Evolutionary conservation across 2,329 filamentous ascomycete genomes (phyloP), one percentile per base, ranked within the genome.

Genomic region (Neopestalotiopsis sp.): DNA sequence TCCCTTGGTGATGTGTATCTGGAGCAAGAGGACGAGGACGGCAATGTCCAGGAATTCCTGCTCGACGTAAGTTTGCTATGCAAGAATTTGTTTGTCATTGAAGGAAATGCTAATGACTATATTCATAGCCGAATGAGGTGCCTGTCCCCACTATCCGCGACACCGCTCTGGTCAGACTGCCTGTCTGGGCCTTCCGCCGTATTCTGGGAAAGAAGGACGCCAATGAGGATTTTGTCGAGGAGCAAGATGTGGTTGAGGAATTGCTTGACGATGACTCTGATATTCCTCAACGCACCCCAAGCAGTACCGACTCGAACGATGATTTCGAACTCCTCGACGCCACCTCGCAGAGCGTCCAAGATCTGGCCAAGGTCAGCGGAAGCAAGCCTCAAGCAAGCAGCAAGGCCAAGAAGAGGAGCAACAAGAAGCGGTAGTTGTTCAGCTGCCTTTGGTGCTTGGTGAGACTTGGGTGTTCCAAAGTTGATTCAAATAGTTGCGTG

Each of bases 1-100:
- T 94, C 93, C 0, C 85, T 92, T 10, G 96, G 96, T 34, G 94
- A 98, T 75, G 96, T 99, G 13, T 99, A 94, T 78, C 86, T 99
- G n/a, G 95, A 98, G 81, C 93, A 97, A 77, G 88, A 94, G 75
- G 94, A 94, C 65, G 94, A 95, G 73, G 94, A 98, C 30, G 96
- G 96, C 66, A 90, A 93, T 67, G 88, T 90, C 40, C 89, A 92
- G 73, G 94, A 98, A 78, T 97, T 91, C 78, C 84, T 98, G 72
- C 90, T 99, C 70, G 95, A 99, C 79, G 90, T 98, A 83, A 86
- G 92, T 88, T 65, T 10, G 30, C 17, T 38, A 9, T 65, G 56
- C 20, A 67, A 61, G 75, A 78, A 74, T 79, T 30, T n/a, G 24
- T 42, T 61, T 56, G 12, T 24, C 13, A 32, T 24, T 30, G 32